These are phyloP conservation scores for Coleophoma crateriformis DNA, from an alignment of 2,329 filamentous ascomycete species.

Conservation along the genomic window DNA sequence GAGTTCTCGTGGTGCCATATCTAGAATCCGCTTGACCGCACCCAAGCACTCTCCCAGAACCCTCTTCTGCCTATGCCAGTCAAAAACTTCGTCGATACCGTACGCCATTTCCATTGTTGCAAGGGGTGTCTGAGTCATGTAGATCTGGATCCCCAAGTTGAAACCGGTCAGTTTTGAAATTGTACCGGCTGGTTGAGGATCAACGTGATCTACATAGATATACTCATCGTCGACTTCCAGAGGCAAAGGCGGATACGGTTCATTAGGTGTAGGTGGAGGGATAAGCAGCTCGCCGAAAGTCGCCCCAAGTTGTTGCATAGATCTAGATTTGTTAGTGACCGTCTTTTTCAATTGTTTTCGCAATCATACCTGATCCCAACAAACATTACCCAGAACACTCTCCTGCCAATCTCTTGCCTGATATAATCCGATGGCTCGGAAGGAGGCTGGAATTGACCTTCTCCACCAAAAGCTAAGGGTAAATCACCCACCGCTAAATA, in stretches of 20 bases:
- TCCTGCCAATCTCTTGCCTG: constrained; percentile 67
- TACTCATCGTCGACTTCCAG: constrained; percentile 80
- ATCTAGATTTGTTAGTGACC: constrained; percentile 36
- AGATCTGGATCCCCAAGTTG: constrained; percentile 73
- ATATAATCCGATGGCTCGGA: constrained; percentile 51
- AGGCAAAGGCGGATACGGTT: constrained; percentile 75
- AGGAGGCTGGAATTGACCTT: constrained; percentile 3
- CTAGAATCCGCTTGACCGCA: constrained; percentile 63
- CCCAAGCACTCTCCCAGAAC: constrained; percentile 67
- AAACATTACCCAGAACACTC: constrained; percentile 81
- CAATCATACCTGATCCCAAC: constrained; percentile 58
- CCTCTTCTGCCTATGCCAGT: constrained; percentile 71
- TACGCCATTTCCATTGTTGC: constrained; percentile 79
- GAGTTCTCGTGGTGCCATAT: constrained; percentile 64
- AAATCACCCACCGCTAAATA: constrained; percentile 18
- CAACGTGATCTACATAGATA: constrained; percentile 66
- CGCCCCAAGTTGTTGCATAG: constrained; percentile 72
- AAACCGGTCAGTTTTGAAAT: constrained; percentile 74
- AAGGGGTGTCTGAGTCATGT: constrained; percentile 72
- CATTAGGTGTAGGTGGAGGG: constrained; percentile 67
- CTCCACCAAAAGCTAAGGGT: constrained; percentile 15
- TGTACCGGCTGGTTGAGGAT: constrained; percentile 60
- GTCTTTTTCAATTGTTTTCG: no score
- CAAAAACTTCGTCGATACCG: constrained; percentile 69
- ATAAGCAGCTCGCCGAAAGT: constrained; percentile 68